These are phyloP conservation scores for Neonectria neomacrospora DNA, from an alignment of 2,329 filamentous ascomycete genomes.

Conservation along the genomic window DNA sequence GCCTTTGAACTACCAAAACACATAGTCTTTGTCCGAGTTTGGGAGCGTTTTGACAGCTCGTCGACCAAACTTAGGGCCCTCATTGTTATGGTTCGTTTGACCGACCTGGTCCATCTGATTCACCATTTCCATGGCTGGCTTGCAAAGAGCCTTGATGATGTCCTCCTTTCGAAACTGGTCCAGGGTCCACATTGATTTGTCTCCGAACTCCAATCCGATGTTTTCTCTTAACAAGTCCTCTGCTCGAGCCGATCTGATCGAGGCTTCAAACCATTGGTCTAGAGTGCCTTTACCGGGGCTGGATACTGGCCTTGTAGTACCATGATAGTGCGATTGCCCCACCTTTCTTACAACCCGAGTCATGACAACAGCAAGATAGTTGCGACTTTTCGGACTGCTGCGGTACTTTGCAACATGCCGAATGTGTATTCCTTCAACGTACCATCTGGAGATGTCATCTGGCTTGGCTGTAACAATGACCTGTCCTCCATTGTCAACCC, in stretches of 20 bases:
- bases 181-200: constrained; percentile 40
- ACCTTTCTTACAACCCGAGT: constrained; percentile 31
- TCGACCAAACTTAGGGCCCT: constrained; percentile 23
- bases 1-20: constrained; percentile 36
- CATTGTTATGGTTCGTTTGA: constrained; percentile 41
- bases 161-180: constrained; percentile 37
- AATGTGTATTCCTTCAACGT: constrained; percentile 34
- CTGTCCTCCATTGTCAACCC: constrained; percentile 30
- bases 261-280: constrained; percentile 46
- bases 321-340: constrained; percentile 13
- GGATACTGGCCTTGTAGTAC: constrained; percentile 22
- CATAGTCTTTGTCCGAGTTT: constrained; percentile 12
- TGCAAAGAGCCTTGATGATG: constrained; percentile 42
- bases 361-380: constrained; percentile 41
- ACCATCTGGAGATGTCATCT: constrained; percentile 15
- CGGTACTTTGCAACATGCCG: constrained; percentile 41
- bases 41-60: constrained; percentile 18
- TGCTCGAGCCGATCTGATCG: constrained; percentile 38
- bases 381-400: constrained; percentile 14
- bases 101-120: constrained; percentile 48
- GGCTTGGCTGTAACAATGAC: constrained; percentile 30
- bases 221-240: constrained; percentile 43
- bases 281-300: constrained; percentile 20
- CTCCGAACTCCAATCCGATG: constrained; percentile 40
- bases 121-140: constrained; percentile 46